Evolutionary conservation across 805 yeast species (phyloP).

Genomic region (Cyberlindnera nakhonratchasimensis): DNA sequence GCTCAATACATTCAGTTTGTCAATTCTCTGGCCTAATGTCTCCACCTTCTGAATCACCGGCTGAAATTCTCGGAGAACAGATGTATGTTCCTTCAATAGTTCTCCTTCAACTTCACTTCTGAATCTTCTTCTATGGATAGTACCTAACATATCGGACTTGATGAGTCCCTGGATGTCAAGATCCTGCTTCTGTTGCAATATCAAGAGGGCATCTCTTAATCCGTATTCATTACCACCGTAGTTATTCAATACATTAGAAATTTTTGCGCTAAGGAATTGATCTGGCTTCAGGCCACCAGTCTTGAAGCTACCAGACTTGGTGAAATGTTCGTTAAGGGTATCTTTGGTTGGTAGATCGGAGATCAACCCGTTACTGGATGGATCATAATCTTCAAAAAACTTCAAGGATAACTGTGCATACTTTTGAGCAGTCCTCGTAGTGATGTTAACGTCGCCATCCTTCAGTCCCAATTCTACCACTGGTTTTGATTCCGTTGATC

Average conservation of each 20-base stretch:
- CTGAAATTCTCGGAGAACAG: conserved; percentile 42
- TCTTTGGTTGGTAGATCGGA: conserved; percentile 11
- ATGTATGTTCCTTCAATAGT: conserved; percentile 51
- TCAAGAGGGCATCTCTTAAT: conserved; percentile 33
- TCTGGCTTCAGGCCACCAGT: conserved; percentile 12
- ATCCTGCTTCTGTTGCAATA: conserved; percentile 33
- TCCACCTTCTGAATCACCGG: conserved; percentile 43
- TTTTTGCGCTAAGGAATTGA: conserved; percentile 36
- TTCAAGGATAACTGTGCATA: conserved; percentile 47
- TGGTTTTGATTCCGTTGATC: conserved; percentile 13
- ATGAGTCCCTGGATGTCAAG: conserved; percentile 21
- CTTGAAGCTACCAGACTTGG: not conserved
- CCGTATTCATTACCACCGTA: conserved; percentile 31
- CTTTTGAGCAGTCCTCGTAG: conserved; percentile 36
- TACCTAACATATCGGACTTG: conserved; percentile 46
- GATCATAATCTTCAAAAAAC: conserved; percentile 29
- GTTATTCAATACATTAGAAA: conserved; percentile 34
- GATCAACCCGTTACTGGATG: conserved; percentile 6
- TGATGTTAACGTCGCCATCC: conserved; percentile 4
- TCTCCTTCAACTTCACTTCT: conserved; percentile 60
- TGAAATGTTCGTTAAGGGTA: conserved; percentile 9
- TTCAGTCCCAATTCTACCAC: not conserved
- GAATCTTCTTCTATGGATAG: conserved; percentile 56
- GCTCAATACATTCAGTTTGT: conserved; percentile 20
- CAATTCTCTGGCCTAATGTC: conserved; percentile 23